Percentiles rank a stretch among this genome's conserved stretches.
phyloP scores from a whole-genome alignment of 2,329 filamentous ascomycete species.

The Paramyrothecium sp. region DNA sequence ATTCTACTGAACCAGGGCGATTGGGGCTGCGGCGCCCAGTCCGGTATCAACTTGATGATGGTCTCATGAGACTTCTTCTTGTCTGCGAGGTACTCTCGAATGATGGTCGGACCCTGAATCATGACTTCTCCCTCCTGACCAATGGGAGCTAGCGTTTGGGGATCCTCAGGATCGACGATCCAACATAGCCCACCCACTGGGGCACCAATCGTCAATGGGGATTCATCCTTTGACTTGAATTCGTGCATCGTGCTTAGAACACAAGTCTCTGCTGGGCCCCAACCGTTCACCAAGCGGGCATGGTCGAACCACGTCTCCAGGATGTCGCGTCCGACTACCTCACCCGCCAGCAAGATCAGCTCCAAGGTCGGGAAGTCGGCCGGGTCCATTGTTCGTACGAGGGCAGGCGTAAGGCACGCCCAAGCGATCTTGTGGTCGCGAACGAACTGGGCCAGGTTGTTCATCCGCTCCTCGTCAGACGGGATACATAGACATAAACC shows the following conservation, averaged over 20 bases:
- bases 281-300: slow-evolving; percentile 9
- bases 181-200: slow-evolving; percentile 3
- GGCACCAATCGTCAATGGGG: slow-evolving; percentile 1
- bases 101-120: slow-evolving; percentile 17
- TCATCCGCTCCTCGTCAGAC: slow-evolving; percentile 15
- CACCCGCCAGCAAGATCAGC: slow-evolving; percentile 15
- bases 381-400: slow-evolving; percentile 10
- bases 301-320: slow-evolving; percentile 11
- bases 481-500: slow-evolving; percentile 21
- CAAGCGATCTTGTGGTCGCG: slow-evolving; percentile 11
- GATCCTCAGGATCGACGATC: slow-evolving; percentile 15
- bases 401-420: slow-evolving; percentile 18
- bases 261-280: slow-evolving; percentile 7
- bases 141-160: slow-evolving; percentile 10
- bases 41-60: slow-evolving; percentile 14
- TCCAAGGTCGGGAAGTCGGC: slow-evolving; percentile 12
- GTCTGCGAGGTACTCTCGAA: slow-evolving; percentile 19
- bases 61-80: slow-evolving; percentile 15
- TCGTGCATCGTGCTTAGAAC: slow-evolving; percentile 2
- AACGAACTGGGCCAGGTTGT: slow-evolving; percentile 10
- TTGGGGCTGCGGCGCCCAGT: slow-evolving; percentile 7
- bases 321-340: slow-evolving; percentile 11
- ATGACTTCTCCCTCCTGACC: slow-evolving; percentile 14
- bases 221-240: background rate
- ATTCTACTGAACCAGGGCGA: background rate